phyloP scores from a whole-genome alignment of 1,284 basidiomycete genomes.

The Pholiota adiposa region DNA sequence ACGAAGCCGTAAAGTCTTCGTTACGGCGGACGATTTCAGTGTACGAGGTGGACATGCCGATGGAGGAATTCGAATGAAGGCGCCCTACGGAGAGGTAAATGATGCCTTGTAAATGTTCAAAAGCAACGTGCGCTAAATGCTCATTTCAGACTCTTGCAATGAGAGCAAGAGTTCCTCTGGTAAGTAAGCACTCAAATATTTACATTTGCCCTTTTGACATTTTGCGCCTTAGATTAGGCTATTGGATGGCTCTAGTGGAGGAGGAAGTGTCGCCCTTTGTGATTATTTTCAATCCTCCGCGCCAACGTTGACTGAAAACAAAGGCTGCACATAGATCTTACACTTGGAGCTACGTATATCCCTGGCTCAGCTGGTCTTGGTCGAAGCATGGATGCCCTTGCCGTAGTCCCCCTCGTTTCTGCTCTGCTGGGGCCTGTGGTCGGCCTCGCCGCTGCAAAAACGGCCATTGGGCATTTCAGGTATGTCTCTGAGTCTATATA shows the following conservation, averaged over 20 bases:
- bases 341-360: slow-evolving; percentile 45
- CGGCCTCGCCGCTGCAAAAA: slow-evolving; percentile 45
- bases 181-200: slow-evolving; percentile 21
- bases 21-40: slow-evolving; percentile 49
- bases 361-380: slow-evolving; percentile 42
- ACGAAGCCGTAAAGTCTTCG: slow-evolving; percentile 39
- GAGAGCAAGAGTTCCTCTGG: slow-evolving; percentile 41
- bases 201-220: not conserved
- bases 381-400: slow-evolving; percentile 45
- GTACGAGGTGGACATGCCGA: slow-evolving; percentile 49
- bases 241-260: slow-evolving; percentile 48
- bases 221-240: slow-evolving; percentile 38
- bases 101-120: no score
- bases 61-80: slow-evolving; percentile 44
- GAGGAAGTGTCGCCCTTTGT: slow-evolving; percentile 48
- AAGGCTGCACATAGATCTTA: slow-evolving; percentile 33
- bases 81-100: slow-evolving; percentile 46
- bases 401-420: slow-evolving; percentile 42
- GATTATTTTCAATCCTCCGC: slow-evolving; percentile 10
- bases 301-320: not conserved
- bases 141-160: slow-evolving; percentile 36
- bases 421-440: slow-evolving; percentile 48
- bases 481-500: slow-evolving; percentile 21
- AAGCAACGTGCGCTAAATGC: not conserved
- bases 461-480: slow-evolving; percentile 42